Base-by-base conservation (phyloP, 495 filamentous ascomycete species). In the Venustampulla echinocandica region DNA sequence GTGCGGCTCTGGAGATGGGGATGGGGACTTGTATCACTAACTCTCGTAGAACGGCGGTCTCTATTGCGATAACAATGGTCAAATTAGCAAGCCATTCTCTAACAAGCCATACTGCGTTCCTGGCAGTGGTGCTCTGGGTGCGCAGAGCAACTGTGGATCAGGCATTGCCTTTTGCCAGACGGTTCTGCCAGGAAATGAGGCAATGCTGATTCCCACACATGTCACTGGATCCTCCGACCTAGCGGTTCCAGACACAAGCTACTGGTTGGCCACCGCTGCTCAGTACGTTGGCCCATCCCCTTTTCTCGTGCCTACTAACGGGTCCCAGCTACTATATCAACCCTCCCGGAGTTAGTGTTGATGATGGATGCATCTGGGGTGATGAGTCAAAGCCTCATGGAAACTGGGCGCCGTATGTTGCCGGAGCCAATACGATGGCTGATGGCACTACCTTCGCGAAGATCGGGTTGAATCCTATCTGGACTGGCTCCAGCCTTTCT, bases 381-480 rank as follows among this genome's bases (percentile, higher is more conserved):
- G 76, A 71, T 43, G 68, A 67, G 20, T 65, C 63, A 30, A 73
- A 82, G 53, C 76, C 84, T 0, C 63, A 77, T 46, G 86, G 86
- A 39, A 90, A 92, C 67, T 92, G 86, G 86, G 69, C 74, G 37
- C 82, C 85, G 1, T 92, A 81, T 55, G 85, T 87, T 48, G 79
- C 80, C 23, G 86, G 86, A 41, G 83, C 82, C 25, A 89, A 90
- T 64, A 80, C 81, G 27, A 74, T 78, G 47, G 54, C 57, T 22
- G 64, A 61, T 43, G 85, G 84, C 42, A 66, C 74, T 42, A 87
- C 85, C 2, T 90, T 76, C 52, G 68, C 84, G 41, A 89, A 85
- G 69, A 71, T 92, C 43, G 84, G 78, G 38, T 87, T 82, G 76
- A 90, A 90, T 66, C 85, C 85, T 27, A 82, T 86, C 48, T 90